phyloP scores from a whole-genome alignment of 306 rosid genomes.

The Lablab purpureus region DNA sequence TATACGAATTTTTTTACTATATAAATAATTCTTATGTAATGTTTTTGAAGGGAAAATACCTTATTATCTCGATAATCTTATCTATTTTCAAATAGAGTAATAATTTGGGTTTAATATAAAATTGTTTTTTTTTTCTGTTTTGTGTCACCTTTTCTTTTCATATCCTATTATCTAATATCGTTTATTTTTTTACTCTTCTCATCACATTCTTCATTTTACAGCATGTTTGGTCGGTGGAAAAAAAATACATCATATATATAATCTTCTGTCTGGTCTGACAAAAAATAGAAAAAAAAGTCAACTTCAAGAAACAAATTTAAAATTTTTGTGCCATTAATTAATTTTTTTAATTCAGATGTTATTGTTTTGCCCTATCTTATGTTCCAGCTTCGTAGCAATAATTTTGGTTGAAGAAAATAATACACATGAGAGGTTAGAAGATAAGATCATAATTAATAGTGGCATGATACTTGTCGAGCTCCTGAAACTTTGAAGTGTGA shows the following conservation, averaged over 20 bases:
- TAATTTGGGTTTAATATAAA: background rate
- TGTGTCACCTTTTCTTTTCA: too few relatives aligned
- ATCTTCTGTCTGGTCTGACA: too few relatives aligned
- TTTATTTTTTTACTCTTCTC: background rate
- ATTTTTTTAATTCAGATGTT: background rate
- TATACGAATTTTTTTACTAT: too few relatives aligned
- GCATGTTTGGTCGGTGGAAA: too few relatives aligned
- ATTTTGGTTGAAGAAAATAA: background rate
- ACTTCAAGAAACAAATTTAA: background rate
- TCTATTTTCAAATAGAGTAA: background rate
- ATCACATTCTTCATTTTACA: background rate
- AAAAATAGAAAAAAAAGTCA: background rate
- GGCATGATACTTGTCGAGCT: background rate
- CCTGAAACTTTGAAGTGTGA: too few relatives aligned
- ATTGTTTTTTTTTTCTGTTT: too few relatives aligned
- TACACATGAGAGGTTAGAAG: background rate
- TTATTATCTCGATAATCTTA: background rate
- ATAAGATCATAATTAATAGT: constrained; percentile 9
- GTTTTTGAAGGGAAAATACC: too few relatives aligned
- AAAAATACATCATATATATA: too few relatives aligned
- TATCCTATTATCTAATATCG: too few relatives aligned
- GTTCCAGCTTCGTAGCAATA: background rate
- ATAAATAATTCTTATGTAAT: too few relatives aligned
- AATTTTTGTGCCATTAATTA: background rate
- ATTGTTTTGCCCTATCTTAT: background rate